These are phyloP conservation scores for Cyclotella baltica DNA, from an alignment of 108 stramenopile genomes.

Conservation along the genomic window DNA sequence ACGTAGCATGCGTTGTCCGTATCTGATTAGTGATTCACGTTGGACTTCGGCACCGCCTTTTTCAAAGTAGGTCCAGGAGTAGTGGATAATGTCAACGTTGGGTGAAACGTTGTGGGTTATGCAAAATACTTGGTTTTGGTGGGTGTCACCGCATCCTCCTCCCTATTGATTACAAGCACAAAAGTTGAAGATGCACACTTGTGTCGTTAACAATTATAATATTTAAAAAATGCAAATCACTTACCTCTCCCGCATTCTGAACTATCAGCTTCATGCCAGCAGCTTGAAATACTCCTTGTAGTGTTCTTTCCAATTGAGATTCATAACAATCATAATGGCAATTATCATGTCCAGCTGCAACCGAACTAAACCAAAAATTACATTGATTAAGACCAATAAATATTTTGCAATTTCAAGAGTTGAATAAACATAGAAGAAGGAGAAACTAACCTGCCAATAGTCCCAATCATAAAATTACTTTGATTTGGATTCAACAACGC, in stretches of 20 bases:
- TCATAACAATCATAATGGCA: conserved; percentile 61
- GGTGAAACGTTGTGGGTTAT: conserved; percentile 52
- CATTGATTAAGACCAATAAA: too few relatives aligned
- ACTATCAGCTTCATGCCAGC: conserved; percentile 50
- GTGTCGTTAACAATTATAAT: not conserved
- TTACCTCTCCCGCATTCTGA: conserved; percentile 57
- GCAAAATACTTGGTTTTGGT: conserved; percentile 63
- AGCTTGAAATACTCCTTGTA: conserved; percentile 40
- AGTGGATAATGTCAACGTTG: conserved; percentile 51
- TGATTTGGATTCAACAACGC: conserved; percentile 57
- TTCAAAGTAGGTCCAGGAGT: conserved; percentile 66
- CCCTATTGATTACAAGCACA: conserved; percentile 34
- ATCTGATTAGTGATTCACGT: conserved; percentile 50
- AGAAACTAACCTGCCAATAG: conserved; percentile 43
- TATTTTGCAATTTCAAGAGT: too few relatives aligned
- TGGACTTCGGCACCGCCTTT: conserved; percentile 37
- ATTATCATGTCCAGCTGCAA: conserved; percentile 65
- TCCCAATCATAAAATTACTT: conserved; percentile 48
- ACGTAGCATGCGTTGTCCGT: conserved; percentile 47
- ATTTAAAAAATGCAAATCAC: not conserved
- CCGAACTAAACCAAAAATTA: conserved; percentile 24
- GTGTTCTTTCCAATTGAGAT: conserved; percentile 49
- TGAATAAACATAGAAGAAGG: not conserved
- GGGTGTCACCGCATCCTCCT: conserved; percentile 59
- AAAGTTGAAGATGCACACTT: too few relatives aligned